Conservation (phyloP, 352 stramenopile species). For the Globisporangium viniferum region DNA sequence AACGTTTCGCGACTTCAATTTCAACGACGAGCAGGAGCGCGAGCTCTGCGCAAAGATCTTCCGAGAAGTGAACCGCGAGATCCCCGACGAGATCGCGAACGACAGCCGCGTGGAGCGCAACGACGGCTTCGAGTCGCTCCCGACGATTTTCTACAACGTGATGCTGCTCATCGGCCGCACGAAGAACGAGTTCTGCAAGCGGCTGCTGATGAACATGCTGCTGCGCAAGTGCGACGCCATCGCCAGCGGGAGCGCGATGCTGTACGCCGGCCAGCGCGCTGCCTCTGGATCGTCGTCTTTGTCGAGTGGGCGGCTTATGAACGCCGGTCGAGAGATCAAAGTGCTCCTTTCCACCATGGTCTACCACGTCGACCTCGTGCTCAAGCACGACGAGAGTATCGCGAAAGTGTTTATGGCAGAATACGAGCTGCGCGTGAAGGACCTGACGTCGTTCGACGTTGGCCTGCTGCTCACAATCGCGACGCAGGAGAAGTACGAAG, state of each 20-base stretch:
- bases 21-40: slow-evolving; percentile 30
- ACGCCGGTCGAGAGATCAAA: slow-evolving; percentile 23
- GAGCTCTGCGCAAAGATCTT: slow-evolving; percentile 42
- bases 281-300: background rate
- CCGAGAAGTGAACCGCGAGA: slow-evolving; percentile 29
- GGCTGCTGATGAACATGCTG: slow-evolving; percentile 34
- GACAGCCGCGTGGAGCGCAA: slow-evolving; percentile 4
- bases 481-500: slow-evolving; percentile 30
- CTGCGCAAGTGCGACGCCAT: slow-evolving; percentile 29
- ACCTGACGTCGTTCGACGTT: slow-evolving; percentile 41
- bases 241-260: background rate
- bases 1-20: slow-evolving; percentile 38
- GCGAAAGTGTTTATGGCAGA: slow-evolving; percentile 34
- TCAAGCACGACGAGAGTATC: slow-evolving; percentile 42
- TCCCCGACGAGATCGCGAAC: slow-evolving; percentile 17
- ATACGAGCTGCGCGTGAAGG: slow-evolving; percentile 29
- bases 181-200: slow-evolving; percentile 29
- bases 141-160: slow-evolving; percentile 40
- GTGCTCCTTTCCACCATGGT: slow-evolving; percentile 47
- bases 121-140: slow-evolving; percentile 28
- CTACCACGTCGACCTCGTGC: slow-evolving; percentile 49
- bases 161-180: slow-evolving; percentile 33
- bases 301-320: background rate
- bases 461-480: slow-evolving; percentile 41
- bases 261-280: slow-evolving; percentile 14